Evolutionary conservation across 768 basidiomycete species (phyloP).

Genomic region (Suillus ampliporus): DNA sequence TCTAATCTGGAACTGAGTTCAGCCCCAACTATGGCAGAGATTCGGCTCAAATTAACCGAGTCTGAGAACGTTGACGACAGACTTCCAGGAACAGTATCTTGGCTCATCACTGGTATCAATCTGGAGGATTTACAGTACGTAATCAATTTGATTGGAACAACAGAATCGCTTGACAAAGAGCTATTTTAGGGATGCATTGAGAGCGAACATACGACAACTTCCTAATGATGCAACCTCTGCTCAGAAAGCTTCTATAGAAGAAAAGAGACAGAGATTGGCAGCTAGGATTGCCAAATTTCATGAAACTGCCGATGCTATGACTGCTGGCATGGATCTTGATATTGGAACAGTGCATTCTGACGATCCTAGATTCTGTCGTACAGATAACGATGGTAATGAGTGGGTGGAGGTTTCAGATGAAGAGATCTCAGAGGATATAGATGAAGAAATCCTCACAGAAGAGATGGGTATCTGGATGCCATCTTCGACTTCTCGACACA

Average conservation of each 20-base stretch:
- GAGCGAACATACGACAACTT: too few species aligned
- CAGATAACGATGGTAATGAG: neutral
- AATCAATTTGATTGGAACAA: neutral
- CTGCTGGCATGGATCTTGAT: neutral
- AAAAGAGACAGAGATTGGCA: neutral
- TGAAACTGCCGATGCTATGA: neutral
- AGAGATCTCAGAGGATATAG: too few species aligned
- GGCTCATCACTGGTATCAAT: conserved; percentile 11
- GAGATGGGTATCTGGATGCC: too few species aligned
- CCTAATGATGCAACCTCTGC: neutral
- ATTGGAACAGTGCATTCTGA: neutral
- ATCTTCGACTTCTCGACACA: too few species aligned
- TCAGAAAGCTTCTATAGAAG: neutral
- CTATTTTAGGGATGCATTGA: too few species aligned
- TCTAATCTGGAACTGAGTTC: neutral
- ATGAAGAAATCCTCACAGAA: too few species aligned
- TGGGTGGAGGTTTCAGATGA: neutral
- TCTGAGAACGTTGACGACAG: neutral
- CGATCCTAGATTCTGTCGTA: neutral
- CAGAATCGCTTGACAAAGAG: too few species aligned
- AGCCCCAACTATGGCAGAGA: conserved; percentile 15
- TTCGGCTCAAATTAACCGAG: conserved; percentile 3
- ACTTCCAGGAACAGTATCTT: neutral
- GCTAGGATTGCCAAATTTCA: conserved; percentile 1
- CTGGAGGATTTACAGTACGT: too few species aligned